A percentile compares a stretch with the other conserved stretches of the same genome.
These are phyloP conservation scores for Sphagnurus paluster DNA, from an alignment of 1,284 basidiomycete genomes.

Conservation along the genomic window DNA sequence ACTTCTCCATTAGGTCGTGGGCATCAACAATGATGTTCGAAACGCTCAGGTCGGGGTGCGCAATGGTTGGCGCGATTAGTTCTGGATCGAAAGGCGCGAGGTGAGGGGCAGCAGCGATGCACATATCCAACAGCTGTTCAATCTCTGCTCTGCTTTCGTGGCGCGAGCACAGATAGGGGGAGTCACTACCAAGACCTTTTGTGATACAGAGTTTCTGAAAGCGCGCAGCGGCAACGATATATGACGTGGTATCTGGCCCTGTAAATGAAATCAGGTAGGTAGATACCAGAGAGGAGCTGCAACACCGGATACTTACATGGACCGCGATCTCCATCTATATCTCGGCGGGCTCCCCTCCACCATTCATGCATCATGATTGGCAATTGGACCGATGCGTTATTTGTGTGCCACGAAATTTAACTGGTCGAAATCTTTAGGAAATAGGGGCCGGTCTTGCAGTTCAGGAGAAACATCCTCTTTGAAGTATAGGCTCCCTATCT, in stretches of 20 bases:
- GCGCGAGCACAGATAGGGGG: constrained; percentile 1
- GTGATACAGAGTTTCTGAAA: not conserved
- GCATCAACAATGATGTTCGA: constrained; percentile 29
- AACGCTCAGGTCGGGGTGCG: constrained; percentile 32
- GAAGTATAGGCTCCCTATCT: constrained; percentile 37
- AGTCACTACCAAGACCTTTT: not conserved
- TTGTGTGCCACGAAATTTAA: constrained; percentile 15
- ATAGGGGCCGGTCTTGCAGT: constrained; percentile 20
- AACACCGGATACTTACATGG: constrained; percentile 2
- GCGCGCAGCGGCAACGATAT: constrained; percentile 1
- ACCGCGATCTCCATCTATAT: constrained; percentile 4
- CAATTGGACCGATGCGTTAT: constrained; percentile 32
- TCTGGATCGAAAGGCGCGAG: constrained; percentile 16
- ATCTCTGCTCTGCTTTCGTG: not conserved
- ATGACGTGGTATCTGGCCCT: constrained; percentile 5
- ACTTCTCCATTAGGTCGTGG: constrained; percentile 18
- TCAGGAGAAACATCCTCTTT: constrained; percentile 29
- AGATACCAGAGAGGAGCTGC: not conserved
- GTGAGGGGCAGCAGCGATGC: constrained; percentile 21
- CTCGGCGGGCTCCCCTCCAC: constrained; percentile 13
- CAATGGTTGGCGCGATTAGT: constrained; percentile 23
- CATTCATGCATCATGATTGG: constrained; percentile 24
- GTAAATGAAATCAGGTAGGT: not conserved
- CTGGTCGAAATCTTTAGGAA: constrained; percentile 4
- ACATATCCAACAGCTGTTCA: constrained; percentile 13